phyloP scores from a whole-genome alignment of 495 filamentous ascomycete species.

The Penicillium coffeae region DNA sequence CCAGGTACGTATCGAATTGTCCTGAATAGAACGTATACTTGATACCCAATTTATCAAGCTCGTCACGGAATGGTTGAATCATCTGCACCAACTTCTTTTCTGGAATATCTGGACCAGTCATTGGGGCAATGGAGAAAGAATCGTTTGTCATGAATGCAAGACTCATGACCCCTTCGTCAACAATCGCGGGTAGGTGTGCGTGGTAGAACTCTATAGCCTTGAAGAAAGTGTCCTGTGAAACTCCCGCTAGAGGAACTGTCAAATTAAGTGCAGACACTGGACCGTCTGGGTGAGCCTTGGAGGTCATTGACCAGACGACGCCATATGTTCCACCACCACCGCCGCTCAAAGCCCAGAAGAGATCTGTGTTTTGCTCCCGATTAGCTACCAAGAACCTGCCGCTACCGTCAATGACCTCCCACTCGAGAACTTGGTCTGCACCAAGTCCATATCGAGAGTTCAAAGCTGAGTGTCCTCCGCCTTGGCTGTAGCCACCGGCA shows the following conservation, averaged over 20 bases:
- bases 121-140: constrained; percentile 37
- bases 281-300: constrained; percentile 9
- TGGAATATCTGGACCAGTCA: constrained; percentile 20
- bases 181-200: constrained; percentile 32
- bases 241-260: constrained; percentile 5
- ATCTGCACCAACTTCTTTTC: constrained; percentile 11
- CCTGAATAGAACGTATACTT: constrained; percentile 4
- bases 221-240: constrained; percentile 38
- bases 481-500: constrained; percentile 56
- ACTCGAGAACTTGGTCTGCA: constrained; percentile 60
- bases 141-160: constrained; percentile 32
- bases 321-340: constrained; percentile 14
- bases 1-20: constrained; percentile 6
- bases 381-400: constrained; percentile 50
- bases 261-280: constrained; percentile 5
- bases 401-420: constrained; percentile 53
- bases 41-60: constrained; percentile 7
- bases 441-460: constrained; percentile 51
- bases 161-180: constrained; percentile 38
- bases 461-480: constrained; percentile 59
- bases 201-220: constrained; percentile 36
- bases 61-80: constrained; percentile 16
- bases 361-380: constrained; percentile 36
- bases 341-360: constrained; percentile 13
- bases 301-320: constrained; percentile 11